Conservation (phyloP, 129 eudicot species). For the Saussurea involucrata region DNA sequence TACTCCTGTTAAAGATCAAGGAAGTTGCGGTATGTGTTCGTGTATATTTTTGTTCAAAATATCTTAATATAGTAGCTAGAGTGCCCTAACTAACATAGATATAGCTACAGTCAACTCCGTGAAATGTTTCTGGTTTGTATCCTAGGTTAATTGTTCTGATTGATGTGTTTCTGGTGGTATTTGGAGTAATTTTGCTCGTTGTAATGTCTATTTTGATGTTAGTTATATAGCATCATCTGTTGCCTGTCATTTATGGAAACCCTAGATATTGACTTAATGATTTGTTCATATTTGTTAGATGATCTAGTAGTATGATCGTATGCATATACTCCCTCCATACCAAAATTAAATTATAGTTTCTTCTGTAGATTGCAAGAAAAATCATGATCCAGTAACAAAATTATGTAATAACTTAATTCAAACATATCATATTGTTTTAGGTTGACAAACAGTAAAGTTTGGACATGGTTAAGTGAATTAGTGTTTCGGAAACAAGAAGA, state of each 20-base stretch:
- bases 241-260: background rate
- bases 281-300: background rate
- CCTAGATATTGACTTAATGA: slow-evolving; percentile 9
- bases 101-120: background rate
- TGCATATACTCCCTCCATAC: background rate
- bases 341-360: background rate
- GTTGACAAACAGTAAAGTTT: background rate
- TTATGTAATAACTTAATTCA: background rate
- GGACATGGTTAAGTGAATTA: background rate
- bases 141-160: background rate
- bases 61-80: background rate
- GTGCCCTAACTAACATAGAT: background rate
- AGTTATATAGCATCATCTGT: background rate
- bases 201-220: background rate
- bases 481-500: no score
- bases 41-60: background rate
- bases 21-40: slow-evolving; percentile 74
- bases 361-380: background rate
- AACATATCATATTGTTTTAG: background rate
- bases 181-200: background rate
- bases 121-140: background rate
- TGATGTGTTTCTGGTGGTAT: background rate
- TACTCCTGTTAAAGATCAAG: slow-evolving; percentile 87
- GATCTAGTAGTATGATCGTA: background rate
- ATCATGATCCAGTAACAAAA: background rate